These are phyloP conservation scores for Clausena lansium DNA, from an alignment of 345 rosid genomes.

Conservation along the genomic window DNA sequence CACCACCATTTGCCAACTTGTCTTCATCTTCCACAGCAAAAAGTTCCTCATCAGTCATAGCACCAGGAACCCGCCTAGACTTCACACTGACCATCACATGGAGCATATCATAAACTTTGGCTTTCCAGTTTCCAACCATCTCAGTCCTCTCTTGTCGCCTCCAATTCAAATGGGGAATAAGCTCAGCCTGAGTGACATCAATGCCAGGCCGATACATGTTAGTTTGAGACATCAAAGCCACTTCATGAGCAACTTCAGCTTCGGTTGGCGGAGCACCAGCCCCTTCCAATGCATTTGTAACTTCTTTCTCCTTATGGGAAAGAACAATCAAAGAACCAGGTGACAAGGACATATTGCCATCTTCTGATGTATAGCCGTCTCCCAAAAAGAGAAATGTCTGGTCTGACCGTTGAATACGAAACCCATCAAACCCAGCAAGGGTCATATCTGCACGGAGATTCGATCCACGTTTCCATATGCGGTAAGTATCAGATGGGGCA, in stretches of 20 bases:
- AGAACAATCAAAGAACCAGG: conserved; percentile 89
- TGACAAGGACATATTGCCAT: conserved; percentile 57
- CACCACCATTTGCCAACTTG: conserved; percentile 53
- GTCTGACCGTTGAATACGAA: conserved; percentile 89
- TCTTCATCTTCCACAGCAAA: conserved; percentile 86
- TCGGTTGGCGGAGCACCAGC: conserved; percentile 94
- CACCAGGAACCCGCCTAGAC: conserved; percentile 97
- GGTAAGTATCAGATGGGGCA: conserved; percentile 98
- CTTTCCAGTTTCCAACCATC: conserved; percentile 95
- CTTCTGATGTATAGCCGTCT: conserved; percentile 77
- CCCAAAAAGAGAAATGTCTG: conserved; percentile 91
- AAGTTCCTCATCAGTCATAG: conserved; percentile 97
- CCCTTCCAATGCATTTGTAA: conserved; percentile 95
- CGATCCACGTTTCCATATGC: conserved; percentile 98
- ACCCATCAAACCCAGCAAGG: conserved; percentile 97
- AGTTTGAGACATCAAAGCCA: conserved; percentile 93
- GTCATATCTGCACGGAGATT: conserved; percentile 99
- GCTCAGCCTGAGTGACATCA: conserved; percentile 96
- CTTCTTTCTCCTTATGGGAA: conserved; percentile 91
- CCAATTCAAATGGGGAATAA: conserved; percentile 89
- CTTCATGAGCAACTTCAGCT: conserved; percentile 92
- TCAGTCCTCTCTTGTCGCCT: conserved; percentile 97
- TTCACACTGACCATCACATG: conserved; percentile 96
- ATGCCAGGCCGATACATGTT: conserved; percentile 99
- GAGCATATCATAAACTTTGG: conserved; percentile 94